Base-by-base conservation (phyloP, 2,329 filamentous ascomycete genomes). In the Pyrenophora seminiperda region DNA sequence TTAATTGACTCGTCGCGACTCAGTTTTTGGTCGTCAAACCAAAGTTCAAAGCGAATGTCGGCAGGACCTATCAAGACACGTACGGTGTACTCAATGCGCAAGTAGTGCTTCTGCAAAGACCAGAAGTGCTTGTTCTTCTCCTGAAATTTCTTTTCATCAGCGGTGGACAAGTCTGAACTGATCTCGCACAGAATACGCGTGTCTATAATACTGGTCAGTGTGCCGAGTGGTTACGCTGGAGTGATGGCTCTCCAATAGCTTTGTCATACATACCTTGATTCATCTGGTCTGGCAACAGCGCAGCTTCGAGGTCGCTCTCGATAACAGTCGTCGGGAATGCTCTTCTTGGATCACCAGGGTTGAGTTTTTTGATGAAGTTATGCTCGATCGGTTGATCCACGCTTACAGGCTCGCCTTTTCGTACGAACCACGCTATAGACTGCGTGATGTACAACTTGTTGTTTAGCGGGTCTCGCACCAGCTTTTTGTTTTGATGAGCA, bases 1-100 rank as follows among this genome's bases (percentile, higher is more conserved):
- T 57, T 65, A n/a, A 73, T 71, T 0, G 67, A 63, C 18, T 71
- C 59, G 37, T 72, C 69, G 7, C 61, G 59, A 33, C 62, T 67
- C 4, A 73, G 58, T 44, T 73, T 73, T 27, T 68, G 63, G 24
- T 66, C 65, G 20, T 72, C 59, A 47, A 70, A 70, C 70, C 72
- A 75, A 1, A 75, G 63, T 56, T 74, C 72, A 46, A 75, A 75
- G 3, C 61, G 58, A 5, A 75, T 61, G 27, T 75, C 73, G 0
- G 73, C 73, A 0, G 73, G 71, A 0, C 72, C 73, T 18, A 75
- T 68, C 32, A 73, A 52, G 10, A 75, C 72, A n/a, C 66, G 61
- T 2, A 76, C 61, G 10, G 69, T 53, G 43, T 71, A 75, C 29
- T 72, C 65, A 10, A 75, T 68, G 36, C 63, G 61, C 39, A 67